Base-by-base conservation (phyloP, 495 filamentous ascomycete genomes). In the Annulohypoxylon maeteangense region DNA sequence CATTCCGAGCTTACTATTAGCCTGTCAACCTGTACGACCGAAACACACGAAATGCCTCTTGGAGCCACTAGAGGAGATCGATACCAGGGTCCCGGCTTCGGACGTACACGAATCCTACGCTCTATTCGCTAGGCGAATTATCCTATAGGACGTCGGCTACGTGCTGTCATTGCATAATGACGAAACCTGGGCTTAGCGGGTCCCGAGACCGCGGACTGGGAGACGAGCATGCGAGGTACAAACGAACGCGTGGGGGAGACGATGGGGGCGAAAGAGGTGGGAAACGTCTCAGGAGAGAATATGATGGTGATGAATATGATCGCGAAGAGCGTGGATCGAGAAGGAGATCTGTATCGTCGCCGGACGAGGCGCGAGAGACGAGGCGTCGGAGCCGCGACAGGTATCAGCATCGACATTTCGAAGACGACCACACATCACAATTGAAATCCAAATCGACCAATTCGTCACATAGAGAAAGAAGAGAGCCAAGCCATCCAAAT, bases 211-310 rank as follows among this genome's bases (percentile, higher is more conserved):
- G 47, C 20, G 69, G 69, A 44, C 23, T 42, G 44, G 69, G 69
- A 16, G 64, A 57, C 63, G 58, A 54, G 59, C 51, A 67, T 67
- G 63, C 64, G 59, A 54, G 42, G n/a, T 59, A 64, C 54, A 63
- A 62, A 32, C 69, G 69, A 72, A 63, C 69, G 64, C 63, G 64
- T 72, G 69, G 69, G 59, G 69, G 32, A 64, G 69, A 67, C 0
- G 63, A 58, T 27, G 20, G 51, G 51, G 16, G 27, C 42, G 62
- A 32, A n/a, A 34, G 8, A 6, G 54, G 10, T 48, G 40, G 47
- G 57, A 54, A 64, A 72, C 44, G 63, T 47, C 53, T 38, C 8
- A 56, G 16, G 18, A 50, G n/a, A 11, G 57, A 44, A 47, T 59
- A 67, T 16, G 51, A 59, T 27, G 18, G 23, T 10, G 42, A 60